A percentile compares a stretch with the other conserved stretches of the same genome.
Conservation (phyloP, 1,284 basidiomycete species). For the Veloboletus limbatus region DNA sequence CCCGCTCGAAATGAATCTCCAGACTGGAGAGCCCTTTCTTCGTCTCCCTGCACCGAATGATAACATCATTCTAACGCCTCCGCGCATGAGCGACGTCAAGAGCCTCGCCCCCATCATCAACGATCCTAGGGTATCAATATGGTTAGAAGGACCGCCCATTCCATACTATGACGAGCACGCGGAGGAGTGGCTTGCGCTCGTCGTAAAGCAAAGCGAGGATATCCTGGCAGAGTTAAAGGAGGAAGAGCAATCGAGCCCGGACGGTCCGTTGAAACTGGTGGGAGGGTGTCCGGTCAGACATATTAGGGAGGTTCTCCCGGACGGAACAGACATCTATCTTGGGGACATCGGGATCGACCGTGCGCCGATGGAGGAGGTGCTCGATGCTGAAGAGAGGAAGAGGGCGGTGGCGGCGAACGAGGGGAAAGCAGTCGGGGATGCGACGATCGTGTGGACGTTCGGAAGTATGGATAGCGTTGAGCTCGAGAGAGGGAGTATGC, state of each 20-base stretch:
- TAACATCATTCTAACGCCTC: slow-evolving; percentile 59
- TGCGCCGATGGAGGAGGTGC: slow-evolving; percentile 35
- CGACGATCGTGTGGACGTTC: slow-evolving; percentile 42
- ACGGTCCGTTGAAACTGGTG: slow-evolving; percentile 33
- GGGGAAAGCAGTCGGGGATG: slow-evolving; percentile 35
- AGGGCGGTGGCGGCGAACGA: slow-evolving; percentile 18
- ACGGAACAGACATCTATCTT: slow-evolving; percentile 41
- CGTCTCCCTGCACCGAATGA: slow-evolving; percentile 45
- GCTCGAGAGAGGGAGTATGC: slow-evolving; percentile 8
- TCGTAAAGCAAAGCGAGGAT: slow-evolving; percentile 26
- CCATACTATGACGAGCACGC: slow-evolving; percentile 51
- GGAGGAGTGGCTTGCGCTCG: slow-evolving; percentile 31
- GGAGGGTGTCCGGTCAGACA: slow-evolving; percentile 39
- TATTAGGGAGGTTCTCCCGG: slow-evolving; percentile 40
- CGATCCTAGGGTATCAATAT: slow-evolving; percentile 46
- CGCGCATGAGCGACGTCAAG: slow-evolving; percentile 45
- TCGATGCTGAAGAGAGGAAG: slow-evolving; percentile 32
- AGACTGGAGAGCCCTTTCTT: slow-evolving; percentile 52
- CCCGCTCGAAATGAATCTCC: slow-evolving; percentile 43
- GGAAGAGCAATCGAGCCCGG: slow-evolving; percentile 25
- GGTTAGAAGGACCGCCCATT: slow-evolving; percentile 46
- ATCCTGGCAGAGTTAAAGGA: slow-evolving; percentile 39
- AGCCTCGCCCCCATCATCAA: slow-evolving; percentile 43
- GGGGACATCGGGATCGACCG: slow-evolving; percentile 38
- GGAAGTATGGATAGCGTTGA: slow-evolving; percentile 35